Evolutionary conservation across 2,329 filamentous ascomycete species (phyloP).

Genomic region (Cladosporium oxysporum): DNA sequence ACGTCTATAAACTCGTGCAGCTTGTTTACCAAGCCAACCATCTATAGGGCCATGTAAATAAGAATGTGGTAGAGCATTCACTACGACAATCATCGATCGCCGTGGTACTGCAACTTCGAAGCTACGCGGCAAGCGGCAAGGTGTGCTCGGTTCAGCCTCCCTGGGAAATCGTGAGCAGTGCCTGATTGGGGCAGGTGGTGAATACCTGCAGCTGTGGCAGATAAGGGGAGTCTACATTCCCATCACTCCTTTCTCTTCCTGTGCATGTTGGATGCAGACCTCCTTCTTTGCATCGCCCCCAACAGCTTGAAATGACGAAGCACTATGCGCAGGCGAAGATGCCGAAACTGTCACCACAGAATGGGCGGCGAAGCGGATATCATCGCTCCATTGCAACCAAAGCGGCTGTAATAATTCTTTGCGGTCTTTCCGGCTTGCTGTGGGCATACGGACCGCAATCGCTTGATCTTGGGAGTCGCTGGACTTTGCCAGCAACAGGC

Average conservation of each 20-base stretch:
- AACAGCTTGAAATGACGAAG: background rate
- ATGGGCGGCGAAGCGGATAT: background rate
- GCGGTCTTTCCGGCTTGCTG: background rate
- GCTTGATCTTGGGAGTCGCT: background rate
- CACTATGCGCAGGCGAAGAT: background rate
- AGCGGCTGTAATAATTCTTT: background rate
- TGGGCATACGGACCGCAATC: background rate
- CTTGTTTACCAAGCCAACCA: background rate
- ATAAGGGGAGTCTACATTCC: background rate
- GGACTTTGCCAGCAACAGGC: background rate
- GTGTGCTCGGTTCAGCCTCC: conserved; percentile 5
- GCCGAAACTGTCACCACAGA: background rate
- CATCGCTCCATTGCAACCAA: background rate
- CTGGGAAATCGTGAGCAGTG: background rate
- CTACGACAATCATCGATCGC: background rate
- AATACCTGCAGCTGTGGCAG: background rate
- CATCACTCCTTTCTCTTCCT: background rate
- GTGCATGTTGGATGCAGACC: background rate
- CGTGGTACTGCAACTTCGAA: background rate
- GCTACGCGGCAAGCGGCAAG: background rate
- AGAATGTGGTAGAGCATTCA: background rate
- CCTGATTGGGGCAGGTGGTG: background rate
- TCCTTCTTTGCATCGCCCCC: background rate
- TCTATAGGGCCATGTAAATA: background rate
- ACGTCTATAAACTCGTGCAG: background rate